Conservation (phyloP, 2,329 filamentous ascomycete genomes). For the Xylariaceae sp. region DNA sequence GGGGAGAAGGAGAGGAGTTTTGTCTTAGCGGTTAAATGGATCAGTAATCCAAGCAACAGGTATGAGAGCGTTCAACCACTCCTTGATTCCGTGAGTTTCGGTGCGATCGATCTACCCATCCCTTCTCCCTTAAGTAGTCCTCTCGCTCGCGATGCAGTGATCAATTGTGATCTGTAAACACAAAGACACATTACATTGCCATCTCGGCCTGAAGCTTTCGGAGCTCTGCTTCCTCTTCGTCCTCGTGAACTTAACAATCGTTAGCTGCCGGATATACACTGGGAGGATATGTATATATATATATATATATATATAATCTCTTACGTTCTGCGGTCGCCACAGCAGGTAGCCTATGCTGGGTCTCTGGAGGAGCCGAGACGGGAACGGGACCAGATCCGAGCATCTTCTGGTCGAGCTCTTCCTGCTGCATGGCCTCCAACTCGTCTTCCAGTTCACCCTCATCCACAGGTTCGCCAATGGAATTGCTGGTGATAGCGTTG, state of each 20-base stretch:
- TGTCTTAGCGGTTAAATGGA: too few species aligned
- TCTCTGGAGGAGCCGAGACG: constrained; percentile 56
- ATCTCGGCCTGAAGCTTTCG: constrained; percentile 93
- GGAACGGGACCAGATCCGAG: constrained; percentile 82
- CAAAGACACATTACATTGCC: constrained; percentile 67
- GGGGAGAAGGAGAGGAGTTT: too few species aligned
- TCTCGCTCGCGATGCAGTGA: constrained; percentile 15
- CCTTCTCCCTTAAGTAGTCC: constrained; percentile 5
- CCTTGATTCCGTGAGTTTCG: constrained; percentile 8
- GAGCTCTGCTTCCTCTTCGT: constrained; percentile 94
- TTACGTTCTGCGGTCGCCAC: constrained; percentile 72
- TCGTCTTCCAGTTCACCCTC: constrained; percentile 84
- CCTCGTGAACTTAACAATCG: too few species aligned
- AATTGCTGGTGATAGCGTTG: constrained; percentile 72
- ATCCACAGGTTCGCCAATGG: constrained; percentile 67
- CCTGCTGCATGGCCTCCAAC: constrained; percentile 82
- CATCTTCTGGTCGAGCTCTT: constrained; percentile 91
- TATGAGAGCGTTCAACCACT: not conserved
- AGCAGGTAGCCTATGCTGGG: constrained; percentile 71
- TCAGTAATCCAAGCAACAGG: too few species aligned
- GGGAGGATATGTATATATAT: too few species aligned
- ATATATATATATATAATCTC: too few species aligned
- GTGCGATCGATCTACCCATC: constrained; percentile 10
- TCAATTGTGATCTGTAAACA: constrained; percentile 13
- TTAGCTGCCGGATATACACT: too few species aligned